Percentiles rank a stretch among this genome's conserved stretches.
phyloP scores from a whole-genome alignment of 768 basidiomycete species.

The Lentinula edodes region DNA sequence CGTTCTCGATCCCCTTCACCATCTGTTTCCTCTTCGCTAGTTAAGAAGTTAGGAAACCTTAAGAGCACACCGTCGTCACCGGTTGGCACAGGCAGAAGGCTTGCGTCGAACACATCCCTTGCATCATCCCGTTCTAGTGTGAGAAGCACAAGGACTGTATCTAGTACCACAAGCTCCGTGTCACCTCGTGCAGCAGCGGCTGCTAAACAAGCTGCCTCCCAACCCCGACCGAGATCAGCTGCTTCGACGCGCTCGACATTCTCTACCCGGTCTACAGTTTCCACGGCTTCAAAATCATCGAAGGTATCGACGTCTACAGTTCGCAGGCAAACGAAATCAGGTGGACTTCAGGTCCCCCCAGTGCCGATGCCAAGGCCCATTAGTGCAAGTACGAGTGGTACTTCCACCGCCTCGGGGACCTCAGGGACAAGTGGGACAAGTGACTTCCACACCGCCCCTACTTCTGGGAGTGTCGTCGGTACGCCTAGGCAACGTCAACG shows the following conservation, averaged over 20 bases:
- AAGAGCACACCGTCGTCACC: background rate
- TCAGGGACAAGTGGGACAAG: background rate
- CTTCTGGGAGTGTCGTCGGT: background rate
- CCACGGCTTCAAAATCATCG: constrained; percentile 2
- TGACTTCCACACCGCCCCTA: constrained; percentile 2
- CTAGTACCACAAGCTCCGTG: constrained; percentile 2
- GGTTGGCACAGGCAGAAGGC: background rate
- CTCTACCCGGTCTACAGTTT: constrained; percentile 4
- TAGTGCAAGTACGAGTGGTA: constrained; percentile 1
- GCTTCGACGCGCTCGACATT: constrained; percentile 2
- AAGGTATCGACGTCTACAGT: constrained; percentile 5
- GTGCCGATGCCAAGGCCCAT: constrained; percentile 1
- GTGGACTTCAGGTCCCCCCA: background rate
- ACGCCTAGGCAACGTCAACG: constrained; percentile 5
- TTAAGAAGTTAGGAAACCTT: background rate
- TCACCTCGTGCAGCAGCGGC: constrained; percentile 1
- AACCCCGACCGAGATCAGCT: background rate
- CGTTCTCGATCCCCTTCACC: constrained; percentile 3
- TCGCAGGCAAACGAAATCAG: background rate
- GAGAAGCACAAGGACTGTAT: background rate
- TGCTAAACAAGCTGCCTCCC: background rate
- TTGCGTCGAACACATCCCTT: background rate
- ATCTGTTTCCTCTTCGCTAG: background rate
- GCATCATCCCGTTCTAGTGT: background rate
- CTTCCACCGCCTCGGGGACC: background rate